Conservation (phyloP, 179 eudicot genomes). For the Beta lomatogona region DNA sequence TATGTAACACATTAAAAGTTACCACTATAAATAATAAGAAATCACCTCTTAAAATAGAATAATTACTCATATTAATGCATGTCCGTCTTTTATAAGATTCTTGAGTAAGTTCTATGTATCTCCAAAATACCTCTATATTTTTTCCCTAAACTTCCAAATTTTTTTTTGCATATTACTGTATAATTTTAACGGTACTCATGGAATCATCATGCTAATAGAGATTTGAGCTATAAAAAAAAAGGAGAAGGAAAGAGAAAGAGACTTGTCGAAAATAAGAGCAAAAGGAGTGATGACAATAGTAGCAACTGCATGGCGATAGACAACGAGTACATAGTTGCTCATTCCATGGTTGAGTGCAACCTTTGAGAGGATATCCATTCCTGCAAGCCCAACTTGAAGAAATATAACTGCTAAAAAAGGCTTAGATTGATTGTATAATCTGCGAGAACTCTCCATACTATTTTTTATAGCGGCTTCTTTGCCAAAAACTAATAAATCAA, state of each 20-base stretch:
- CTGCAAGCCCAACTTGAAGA: conserved; percentile 67
- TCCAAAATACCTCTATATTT: no score
- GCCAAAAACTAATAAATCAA: no score
- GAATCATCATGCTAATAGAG: background rate
- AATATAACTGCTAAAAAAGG: conserved; percentile 58
- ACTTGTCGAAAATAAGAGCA: conserved; percentile 73
- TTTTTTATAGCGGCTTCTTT: background rate
- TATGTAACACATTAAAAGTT: no score
- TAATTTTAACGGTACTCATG: background rate
- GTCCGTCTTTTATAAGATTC: no score
- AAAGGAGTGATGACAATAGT: conserved; percentile 67
- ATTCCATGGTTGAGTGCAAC: conserved; percentile 68
- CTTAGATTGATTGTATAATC: conserved; percentile 31
- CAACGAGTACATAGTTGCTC: conserved; percentile 80
- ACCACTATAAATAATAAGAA: no score
- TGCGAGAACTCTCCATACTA: background rate
- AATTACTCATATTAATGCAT: no score
- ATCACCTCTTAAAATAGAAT: no score
- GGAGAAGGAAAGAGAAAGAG: conserved; percentile 15
- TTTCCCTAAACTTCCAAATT: no score
- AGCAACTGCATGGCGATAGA: conserved; percentile 72
- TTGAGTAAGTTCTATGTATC: no score
- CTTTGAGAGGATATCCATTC: conserved; percentile 63
- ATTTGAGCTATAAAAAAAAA: background rate
- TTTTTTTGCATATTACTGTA: no score